phyloP scores from a whole-genome alignment of 108 stramenopile species.

The Skeletonema grethae region DNA sequence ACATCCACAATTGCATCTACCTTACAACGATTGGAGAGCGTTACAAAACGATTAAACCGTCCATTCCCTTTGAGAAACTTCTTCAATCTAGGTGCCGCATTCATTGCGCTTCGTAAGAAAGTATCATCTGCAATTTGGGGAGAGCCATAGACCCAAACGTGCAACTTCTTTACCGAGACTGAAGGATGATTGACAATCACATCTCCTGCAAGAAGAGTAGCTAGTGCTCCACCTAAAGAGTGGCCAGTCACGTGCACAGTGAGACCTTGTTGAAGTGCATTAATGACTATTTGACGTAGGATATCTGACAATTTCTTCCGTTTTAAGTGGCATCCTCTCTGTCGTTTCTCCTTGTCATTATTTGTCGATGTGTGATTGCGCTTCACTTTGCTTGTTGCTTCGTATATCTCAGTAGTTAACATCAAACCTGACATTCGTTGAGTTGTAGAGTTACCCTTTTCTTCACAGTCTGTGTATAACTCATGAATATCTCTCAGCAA shows the following conservation, averaged over 20 bases:
- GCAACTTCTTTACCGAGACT: conserved; percentile 13
- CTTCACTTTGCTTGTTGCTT: conserved; percentile 4
- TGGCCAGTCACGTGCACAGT: conserved; percentile 57
- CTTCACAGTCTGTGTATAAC: conserved; percentile 2
- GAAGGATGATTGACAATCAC: conserved; percentile 40
- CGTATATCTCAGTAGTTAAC: not conserved
- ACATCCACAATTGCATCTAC: conserved; percentile 20
- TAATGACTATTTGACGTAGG: conserved; percentile 31
- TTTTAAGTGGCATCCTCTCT: conserved; percentile 28
- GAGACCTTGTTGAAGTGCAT: conserved; percentile 29
- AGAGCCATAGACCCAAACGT: conserved; percentile 60
- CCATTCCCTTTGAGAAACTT: conserved; percentile 29
- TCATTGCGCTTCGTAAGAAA: conserved; percentile 43
- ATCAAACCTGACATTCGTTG: not conserved
- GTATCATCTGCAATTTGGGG: conserved; percentile 51
- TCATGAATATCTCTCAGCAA: conserved; percentile 3
- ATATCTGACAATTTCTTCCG: conserved; percentile 40
- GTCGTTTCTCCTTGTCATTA: not conserved
- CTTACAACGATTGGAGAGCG: conserved; percentile 19
- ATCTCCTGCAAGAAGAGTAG: conserved; percentile 49
- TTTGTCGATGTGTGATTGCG: conserved; percentile 5
- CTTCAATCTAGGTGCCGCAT: conserved; percentile 20
- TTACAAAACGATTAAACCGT: conserved; percentile 34
- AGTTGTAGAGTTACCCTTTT: not conserved
- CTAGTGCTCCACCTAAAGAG: conserved; percentile 48